Percentiles rank a stretch among this genome's conserved stretches.
phyloP scores from a whole-genome alignment of 1,284 basidiomycete genomes.

The Ustilago hordei region DNA sequence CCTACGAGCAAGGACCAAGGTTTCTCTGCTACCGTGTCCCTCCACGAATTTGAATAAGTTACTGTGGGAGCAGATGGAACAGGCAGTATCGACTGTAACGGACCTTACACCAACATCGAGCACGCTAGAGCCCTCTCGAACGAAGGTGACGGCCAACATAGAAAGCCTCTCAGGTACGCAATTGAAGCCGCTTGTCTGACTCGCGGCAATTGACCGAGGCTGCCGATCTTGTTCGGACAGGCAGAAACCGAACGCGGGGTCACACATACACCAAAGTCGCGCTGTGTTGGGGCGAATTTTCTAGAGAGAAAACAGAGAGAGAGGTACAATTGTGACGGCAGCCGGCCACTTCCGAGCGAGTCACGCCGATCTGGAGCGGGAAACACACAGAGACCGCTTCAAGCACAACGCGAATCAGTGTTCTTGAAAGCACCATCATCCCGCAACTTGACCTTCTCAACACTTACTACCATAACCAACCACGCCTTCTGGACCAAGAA shows the following conservation, averaged over 20 bases:
- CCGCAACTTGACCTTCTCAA: slow-evolving; percentile 12
- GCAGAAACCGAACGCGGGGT: slow-evolving; percentile 1
- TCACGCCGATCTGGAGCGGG: slow-evolving; percentile 19
- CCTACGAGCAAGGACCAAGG: neutral
- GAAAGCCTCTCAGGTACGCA: too few species aligned
- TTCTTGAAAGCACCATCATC: slow-evolving; percentile 13
- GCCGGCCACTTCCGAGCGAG: slow-evolving; percentile 42
- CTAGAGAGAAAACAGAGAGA: neutral
- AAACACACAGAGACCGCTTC: slow-evolving; percentile 5
- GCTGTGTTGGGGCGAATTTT: neutral
- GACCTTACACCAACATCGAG: neutral
- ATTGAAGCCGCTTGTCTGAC: neutral
- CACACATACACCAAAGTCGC: neutral
- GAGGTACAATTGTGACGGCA: neutral
- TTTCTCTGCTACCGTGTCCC: too few species aligned
- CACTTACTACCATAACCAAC: neutral
- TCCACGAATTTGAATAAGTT: too few species aligned
- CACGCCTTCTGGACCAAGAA: neutral
- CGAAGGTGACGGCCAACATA: too few species aligned
- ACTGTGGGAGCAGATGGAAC: neutral
- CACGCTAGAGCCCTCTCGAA: too few species aligned
- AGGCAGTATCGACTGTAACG: neutral
- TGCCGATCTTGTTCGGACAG: neutral
- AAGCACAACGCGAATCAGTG: neutral
- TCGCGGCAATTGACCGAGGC: slow-evolving; percentile 1